Conservation (phyloP, 2,329 filamentous ascomycete species). For the Niveomyces coronatus region DNA sequence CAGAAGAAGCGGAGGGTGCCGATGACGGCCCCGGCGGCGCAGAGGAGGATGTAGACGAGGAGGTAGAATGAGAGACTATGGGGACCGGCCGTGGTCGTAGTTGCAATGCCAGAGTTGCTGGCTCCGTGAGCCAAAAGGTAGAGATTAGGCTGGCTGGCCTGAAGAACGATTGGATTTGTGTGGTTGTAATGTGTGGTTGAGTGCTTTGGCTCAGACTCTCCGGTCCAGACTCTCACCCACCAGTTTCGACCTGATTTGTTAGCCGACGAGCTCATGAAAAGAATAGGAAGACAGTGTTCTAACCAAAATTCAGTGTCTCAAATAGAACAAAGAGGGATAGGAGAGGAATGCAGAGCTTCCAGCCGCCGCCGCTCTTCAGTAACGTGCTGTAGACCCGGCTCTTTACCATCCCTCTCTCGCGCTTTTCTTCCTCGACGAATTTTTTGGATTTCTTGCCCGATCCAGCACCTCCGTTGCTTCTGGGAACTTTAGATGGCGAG, state of each 20-base stretch:
- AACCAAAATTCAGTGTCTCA: slow-evolving; percentile 40
- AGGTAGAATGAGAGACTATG: slow-evolving; percentile 52
- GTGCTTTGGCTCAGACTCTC: slow-evolving; percentile 28
- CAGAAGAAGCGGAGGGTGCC: slow-evolving; percentile 54
- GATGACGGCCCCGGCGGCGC: slow-evolving; percentile 43
- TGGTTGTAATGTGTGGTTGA: slow-evolving; percentile 18
- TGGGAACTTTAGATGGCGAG: too few relatives aligned
- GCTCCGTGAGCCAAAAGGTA: too few relatives aligned
- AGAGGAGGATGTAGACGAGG: slow-evolving; percentile 53
- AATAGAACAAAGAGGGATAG: slow-evolving; percentile 42
- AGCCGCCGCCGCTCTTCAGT: slow-evolving; percentile 55
- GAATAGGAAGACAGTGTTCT: rapidly evolving
- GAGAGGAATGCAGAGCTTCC: slow-evolving; percentile 46
- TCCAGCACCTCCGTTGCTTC: slow-evolving; percentile 31
- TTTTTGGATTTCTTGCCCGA: slow-evolving; percentile 44
- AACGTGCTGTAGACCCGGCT: slow-evolving; percentile 57
- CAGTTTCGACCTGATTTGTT: slow-evolving; percentile 35
- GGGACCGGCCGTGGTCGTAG: too few relatives aligned
- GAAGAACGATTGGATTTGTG: slow-evolving; percentile 1
- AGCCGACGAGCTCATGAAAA: neutral
- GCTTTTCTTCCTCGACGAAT: slow-evolving; percentile 64
- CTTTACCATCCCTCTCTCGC: slow-evolving; percentile 60
- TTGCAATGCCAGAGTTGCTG: too few relatives aligned
- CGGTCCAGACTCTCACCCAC: slow-evolving; percentile 57
- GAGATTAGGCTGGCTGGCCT: slow-evolving; percentile 16